Evolutionary conservation across 345 rosid species (phyloP).

Genomic region (Salix koriyanagi): DNA sequence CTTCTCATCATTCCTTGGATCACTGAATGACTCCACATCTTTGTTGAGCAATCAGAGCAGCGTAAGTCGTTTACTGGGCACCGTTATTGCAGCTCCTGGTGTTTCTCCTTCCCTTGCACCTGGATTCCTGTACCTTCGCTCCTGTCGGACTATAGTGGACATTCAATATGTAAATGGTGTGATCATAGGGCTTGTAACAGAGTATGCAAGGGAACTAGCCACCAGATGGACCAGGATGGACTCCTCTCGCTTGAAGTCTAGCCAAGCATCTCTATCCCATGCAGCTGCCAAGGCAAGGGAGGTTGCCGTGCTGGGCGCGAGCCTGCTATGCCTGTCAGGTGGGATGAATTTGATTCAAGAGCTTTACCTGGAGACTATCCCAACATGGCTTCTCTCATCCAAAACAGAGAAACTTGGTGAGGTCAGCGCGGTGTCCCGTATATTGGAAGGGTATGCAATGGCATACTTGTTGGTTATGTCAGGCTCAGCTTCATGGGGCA

Average conservation of each 20-base stretch:
- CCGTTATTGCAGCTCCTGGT: conserved; percentile 22
- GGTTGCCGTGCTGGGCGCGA: conserved; percentile 51
- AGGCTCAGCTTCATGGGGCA: conserved; percentile 43
- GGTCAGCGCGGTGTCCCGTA: conserved; percentile 25
- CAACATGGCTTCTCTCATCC: conserved; percentile 52
- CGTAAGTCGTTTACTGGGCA: conserved; percentile 46
- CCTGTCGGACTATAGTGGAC: conserved; percentile 43
- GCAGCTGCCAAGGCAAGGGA: conserved; percentile 46
- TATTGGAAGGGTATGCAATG: conserved; percentile 55
- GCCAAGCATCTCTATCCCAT: conserved; percentile 40
- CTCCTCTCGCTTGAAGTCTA: conserved; percentile 36
- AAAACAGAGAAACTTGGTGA: conserved; percentile 28
- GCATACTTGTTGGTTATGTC: conserved; percentile 42
- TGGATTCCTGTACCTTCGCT: conserved; percentile 56
- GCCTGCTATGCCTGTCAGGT: conserved; percentile 51
- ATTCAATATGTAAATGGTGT: conserved; percentile 33
- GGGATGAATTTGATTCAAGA: conserved; percentile 43
- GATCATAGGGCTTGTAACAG: conserved; percentile 45
- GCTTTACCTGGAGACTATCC: conserved; percentile 45
- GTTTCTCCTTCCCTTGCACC: conserved; percentile 39
- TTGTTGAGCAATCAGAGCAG: conserved; percentile 34
- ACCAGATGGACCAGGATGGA: conserved; percentile 22
- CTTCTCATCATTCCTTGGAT: conserved; percentile 53
- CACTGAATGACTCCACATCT: conserved; percentile 20
- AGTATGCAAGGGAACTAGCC: conserved; percentile 43